Evolutionary conservation across 1,284 basidiomycete genomes (phyloP).

Genomic region (Vanrija sp.): DNA sequence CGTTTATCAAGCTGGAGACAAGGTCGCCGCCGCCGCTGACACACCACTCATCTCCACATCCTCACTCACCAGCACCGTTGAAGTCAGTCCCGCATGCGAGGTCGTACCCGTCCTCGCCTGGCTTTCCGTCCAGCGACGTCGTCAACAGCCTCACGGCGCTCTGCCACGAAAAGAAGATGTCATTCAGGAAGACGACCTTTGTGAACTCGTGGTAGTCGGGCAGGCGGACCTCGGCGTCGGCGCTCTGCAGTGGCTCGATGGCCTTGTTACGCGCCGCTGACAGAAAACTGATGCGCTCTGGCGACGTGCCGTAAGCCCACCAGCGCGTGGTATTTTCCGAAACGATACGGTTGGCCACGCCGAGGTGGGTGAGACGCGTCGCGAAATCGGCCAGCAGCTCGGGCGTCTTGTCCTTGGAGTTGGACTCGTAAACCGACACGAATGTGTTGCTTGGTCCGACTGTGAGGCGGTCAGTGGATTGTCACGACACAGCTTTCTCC

Average conservation of each 20-base stretch:
- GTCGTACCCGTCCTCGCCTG: conserved; percentile 50
- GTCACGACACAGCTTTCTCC: no score
- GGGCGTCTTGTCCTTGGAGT: conserved; percentile 53
- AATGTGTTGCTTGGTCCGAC: conserved; percentile 56
- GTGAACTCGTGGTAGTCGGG: conserved; percentile 49
- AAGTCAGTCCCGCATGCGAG: conserved; percentile 59
- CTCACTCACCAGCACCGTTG: conserved; percentile 45
- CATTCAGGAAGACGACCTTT: conserved; percentile 56
- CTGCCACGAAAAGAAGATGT: conserved; percentile 55
- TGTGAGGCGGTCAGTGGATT: conserved; percentile 22
- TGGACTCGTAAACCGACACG: conserved; percentile 59
- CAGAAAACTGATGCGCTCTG: conserved; percentile 53
- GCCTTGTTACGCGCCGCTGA: conserved; percentile 53
- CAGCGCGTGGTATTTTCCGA: conserved; percentile 30
- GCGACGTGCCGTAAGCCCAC: conserved; percentile 46
- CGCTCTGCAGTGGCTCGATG: conserved; percentile 48
- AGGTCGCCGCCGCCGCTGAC: not conserved
- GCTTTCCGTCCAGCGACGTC: conserved; percentile 39
- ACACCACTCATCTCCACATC: not conserved
- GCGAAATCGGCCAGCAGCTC: conserved; percentile 49
- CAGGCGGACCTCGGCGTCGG: conserved; percentile 25
- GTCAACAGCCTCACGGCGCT: conserved; percentile 53
- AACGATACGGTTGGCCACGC: conserved; percentile 47
- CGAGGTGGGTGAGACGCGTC: conserved; percentile 35
- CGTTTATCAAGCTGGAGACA: not conserved